A percentile compares a stretch with the other conserved stretches of the same genome.
Evolutionary conservation across 225 moss, liverwort and hornwort species (phyloP).

Genomic region (Marchantia paleacea): DNA sequence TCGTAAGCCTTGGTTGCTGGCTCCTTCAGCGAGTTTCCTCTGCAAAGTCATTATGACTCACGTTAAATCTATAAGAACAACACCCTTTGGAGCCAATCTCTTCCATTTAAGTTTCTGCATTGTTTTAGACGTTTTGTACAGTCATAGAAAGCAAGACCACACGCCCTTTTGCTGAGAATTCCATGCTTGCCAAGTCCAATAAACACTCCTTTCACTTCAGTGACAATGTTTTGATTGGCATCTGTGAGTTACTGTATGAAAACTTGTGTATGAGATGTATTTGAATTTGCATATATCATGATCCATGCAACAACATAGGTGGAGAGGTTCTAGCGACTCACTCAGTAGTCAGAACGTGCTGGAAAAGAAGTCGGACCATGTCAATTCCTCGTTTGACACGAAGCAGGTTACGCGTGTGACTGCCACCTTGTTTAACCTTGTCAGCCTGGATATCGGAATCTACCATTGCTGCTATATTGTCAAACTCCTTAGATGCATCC

Average conservation of each 20-base stretch:
- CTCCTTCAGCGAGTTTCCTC: conserved; percentile 79
- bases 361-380: conserved; percentile 81
- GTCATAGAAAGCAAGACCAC: too few species aligned
- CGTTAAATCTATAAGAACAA: too few species aligned
- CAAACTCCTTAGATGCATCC: conserved; percentile 61
- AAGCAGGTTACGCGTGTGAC: conserved; percentile 83
- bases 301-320: background rate
- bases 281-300: background rate
- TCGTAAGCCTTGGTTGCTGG: conserved; percentile 77
- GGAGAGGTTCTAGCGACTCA: conserved; percentile 38
- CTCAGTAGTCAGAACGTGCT: conserved; percentile 66
- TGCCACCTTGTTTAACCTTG: conserved; percentile 61
- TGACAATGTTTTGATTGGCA: too few species aligned
- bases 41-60: conserved; percentile 23
- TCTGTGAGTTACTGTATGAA: background rate
- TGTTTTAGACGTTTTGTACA: too few species aligned
- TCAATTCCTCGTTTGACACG: conserved; percentile 85
- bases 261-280: background rate
- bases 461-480: conserved; percentile 63
- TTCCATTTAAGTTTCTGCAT: too few species aligned
- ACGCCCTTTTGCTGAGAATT: too few species aligned
- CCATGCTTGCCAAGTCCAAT: too few species aligned
- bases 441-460: conserved; percentile 57
- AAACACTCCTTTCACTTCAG: background rate
- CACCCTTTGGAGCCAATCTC: too few species aligned